phyloP scores from a whole-genome alignment of 495 filamentous ascomycete species.

The Aspergillus indologenus region DNA sequence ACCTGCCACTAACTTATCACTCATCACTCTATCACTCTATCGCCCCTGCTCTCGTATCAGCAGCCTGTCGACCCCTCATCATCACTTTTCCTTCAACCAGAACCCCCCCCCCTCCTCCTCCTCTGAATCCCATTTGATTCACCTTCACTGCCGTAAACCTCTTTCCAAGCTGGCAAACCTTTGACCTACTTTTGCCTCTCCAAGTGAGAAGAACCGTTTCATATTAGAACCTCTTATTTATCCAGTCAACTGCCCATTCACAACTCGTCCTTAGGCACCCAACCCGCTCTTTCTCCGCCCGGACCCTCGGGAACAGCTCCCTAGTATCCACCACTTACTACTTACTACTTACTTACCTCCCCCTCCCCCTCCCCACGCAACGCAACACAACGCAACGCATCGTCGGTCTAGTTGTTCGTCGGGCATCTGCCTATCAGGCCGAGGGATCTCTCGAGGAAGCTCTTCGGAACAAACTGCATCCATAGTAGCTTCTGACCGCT shows the following conservation, averaged over 20 bases:
- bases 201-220: neutral
- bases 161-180: neutral
- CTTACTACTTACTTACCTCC: conserved; percentile 4
- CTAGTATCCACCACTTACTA: conserved; percentile 2
- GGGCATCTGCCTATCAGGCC: conserved; percentile 28
- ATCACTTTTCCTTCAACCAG: neutral
- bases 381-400: neutral
- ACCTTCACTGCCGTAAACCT: neutral
- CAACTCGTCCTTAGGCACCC: neutral
- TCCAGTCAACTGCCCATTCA: neutral
- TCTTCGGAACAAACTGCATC: neutral
- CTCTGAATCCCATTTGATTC: neutral
- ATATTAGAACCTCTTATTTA: neutral
- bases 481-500: neutral
- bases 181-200: neutral
- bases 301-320: neutral
- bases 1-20: conserved; percentile 1
- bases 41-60: no score
- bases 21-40: conserved; percentile 1
- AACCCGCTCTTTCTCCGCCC: neutral
- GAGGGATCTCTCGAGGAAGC: conserved; percentile 12
- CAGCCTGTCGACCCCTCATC: conserved; percentile 5
- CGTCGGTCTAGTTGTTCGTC: conserved; percentile 17
- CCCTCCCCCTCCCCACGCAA: conserved; percentile 11
- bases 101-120: no score